Percentiles rank a stretch among this genome's conserved stretches.
Conservation (phyloP, 805 yeast genomes). For the Ogataea corticis region DNA sequence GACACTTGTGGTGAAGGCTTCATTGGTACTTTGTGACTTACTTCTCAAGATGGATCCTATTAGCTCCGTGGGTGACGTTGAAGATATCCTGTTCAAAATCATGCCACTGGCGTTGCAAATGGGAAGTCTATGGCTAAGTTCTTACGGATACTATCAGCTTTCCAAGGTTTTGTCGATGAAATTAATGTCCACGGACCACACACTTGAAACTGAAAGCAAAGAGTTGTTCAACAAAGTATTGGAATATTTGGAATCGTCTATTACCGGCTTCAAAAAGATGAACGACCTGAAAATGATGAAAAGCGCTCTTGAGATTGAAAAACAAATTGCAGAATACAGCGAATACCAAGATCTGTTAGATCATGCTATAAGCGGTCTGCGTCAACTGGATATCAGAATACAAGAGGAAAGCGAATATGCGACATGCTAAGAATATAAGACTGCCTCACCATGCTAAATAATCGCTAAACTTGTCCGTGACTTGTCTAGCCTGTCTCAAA, state of each 20-base stretch:
- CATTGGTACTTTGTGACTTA: constrained; percentile 46
- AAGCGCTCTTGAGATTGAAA: constrained; percentile 42
- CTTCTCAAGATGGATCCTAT: constrained; percentile 39
- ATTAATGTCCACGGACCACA: constrained; percentile 4
- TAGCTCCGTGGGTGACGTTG: constrained; percentile 40
- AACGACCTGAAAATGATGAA: constrained; percentile 41
- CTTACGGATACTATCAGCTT: constrained; percentile 38
- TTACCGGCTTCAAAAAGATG: constrained; percentile 44
- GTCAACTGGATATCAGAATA: constrained; percentile 31
- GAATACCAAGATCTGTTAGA: constrained; percentile 32
- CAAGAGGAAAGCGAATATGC: constrained; percentile 30
- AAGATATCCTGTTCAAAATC: constrained; percentile 38
- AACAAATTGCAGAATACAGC: constrained; percentile 36
- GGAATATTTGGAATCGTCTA: constrained; percentile 42
- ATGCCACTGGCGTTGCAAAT: constrained; percentile 48
- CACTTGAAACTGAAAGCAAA: not conserved
- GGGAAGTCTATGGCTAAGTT: constrained; percentile 39
- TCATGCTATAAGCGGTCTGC: constrained; percentile 35
- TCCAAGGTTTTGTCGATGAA: constrained; percentile 29
- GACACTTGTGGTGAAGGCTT: constrained; percentile 46
- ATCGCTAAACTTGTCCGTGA: constrained; percentile 10
- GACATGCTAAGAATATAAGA: constrained; percentile 11
- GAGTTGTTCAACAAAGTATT: constrained; percentile 31
- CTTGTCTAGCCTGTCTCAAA: constrained; percentile 25
- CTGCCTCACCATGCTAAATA: constrained; percentile 26